Base-by-base conservation (phyloP, 352 stramenopile genomes). In the Phytophthora pini region DNA sequence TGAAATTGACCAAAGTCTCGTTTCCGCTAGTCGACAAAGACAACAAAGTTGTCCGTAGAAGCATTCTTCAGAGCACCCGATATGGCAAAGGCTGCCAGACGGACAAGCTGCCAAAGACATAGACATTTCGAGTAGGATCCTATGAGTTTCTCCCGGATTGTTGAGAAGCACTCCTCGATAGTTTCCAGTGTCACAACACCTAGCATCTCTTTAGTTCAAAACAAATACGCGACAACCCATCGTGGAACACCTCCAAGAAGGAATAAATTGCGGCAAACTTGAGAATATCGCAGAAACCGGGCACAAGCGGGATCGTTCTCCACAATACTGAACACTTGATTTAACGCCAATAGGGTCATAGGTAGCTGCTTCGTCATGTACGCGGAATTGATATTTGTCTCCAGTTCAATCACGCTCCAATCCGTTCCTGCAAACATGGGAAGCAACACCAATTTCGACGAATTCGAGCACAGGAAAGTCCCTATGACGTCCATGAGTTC, bases 281-380 rank as follows among this genome's bases (percentile, higher is more conserved):
- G 10, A 4, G 20, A 5, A 17, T 38, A n/a, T 27, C 10, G 4
- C 20, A 65, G 29, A 1, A 54, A 27, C 5, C 20, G 3, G 17
- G 29, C 29, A 65, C 34, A 65, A 45, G 15, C n/a, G 24, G 40
- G 6, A 40, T 68, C 57, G 40, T 20, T 56, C 10, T 63, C 43
- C 22, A 72, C 56, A 65, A 75, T 61, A 24, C 24, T 63, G 50
- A 70, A 68, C 31, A 78, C 40, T 70, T 76, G 27, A 61, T 65
- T 36, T 51, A 75, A 29, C 24, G 67, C 58, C 54, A 76, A 66
- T 6, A 70, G 54, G 7, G 17, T 51, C 71, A 74, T 74, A 1
- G 71, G 62, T 61, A 74, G 61, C 17, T 41, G 58, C 29, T 59
- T 7, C 9, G 24, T 62, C 36, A 65, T 66, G 65, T 65, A 70